These are phyloP conservation scores for Pleoardoris graminearum DNA, from an alignment of 2,329 filamentous ascomycete genomes.

Conservation along the genomic window DNA sequence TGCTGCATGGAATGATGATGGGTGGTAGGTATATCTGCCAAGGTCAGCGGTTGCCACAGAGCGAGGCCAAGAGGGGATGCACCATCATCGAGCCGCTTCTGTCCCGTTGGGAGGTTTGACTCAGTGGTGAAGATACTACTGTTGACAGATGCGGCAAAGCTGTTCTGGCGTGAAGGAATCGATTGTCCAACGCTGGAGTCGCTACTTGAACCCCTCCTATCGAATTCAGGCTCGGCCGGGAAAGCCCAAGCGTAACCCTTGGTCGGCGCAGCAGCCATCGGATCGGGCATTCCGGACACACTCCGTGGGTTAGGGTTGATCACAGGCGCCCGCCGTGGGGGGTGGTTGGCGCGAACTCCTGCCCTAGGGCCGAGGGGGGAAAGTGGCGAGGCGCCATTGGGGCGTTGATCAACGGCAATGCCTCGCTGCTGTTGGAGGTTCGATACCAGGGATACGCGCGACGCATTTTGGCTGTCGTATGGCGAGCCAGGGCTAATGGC, in stretches of 20 bases:
- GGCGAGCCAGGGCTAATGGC: slow-evolving; percentile 69
- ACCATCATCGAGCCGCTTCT: slow-evolving; percentile 71
- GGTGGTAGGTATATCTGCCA: slow-evolving; percentile 49
- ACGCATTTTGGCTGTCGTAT: slow-evolving; percentile 76
- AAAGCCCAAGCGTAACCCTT: slow-evolving; percentile 86
- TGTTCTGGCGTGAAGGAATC: slow-evolving; percentile 70
- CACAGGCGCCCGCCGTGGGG: slow-evolving; percentile 67
- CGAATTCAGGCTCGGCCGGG: slow-evolving; percentile 63
- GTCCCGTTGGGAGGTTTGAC: slow-evolving; percentile 70
- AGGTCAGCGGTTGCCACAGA: slow-evolving; percentile 23
- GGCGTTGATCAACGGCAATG: slow-evolving; percentile 44
- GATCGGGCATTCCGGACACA: slow-evolving; percentile 65
- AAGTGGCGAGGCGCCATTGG: slow-evolving; percentile 51
- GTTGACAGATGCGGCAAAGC: slow-evolving; percentile 74
- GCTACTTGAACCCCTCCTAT: slow-evolving; percentile 54
- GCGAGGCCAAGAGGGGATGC: slow-evolving; percentile 24
- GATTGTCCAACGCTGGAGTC: slow-evolving; percentile 55
- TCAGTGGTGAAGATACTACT: slow-evolving; percentile 79
- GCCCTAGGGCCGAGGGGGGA: slow-evolving; percentile 49
- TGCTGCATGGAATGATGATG: slow-evolving; percentile 80
- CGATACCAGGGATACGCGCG: slow-evolving; percentile 73
- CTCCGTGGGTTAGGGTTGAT: slow-evolving; percentile 70
- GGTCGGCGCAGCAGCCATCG: slow-evolving; percentile 72
- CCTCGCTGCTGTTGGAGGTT: slow-evolving; percentile 66
- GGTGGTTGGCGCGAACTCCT: slow-evolving; percentile 39